Evolutionary conservation across 2,329 filamentous ascomycete species (phyloP).

Genomic region (Trichophyton rubrum): DNA sequence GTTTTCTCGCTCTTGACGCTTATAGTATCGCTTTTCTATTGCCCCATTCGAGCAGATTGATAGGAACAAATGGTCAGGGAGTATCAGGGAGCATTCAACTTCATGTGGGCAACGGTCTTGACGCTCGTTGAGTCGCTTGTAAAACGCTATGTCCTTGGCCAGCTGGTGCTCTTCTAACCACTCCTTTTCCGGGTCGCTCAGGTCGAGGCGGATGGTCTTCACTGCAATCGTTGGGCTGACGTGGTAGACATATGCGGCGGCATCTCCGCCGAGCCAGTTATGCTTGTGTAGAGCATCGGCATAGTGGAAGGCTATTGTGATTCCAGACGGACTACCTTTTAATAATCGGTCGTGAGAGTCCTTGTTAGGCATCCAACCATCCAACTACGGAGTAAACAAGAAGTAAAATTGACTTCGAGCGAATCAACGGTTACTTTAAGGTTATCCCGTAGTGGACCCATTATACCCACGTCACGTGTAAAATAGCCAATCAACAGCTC

Average conservation of each 20-base stretch:
- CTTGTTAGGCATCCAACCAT: too few relatives aligned
- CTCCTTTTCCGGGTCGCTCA: neutral
- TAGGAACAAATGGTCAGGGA: constrained; percentile 13
- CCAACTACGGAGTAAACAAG: too few relatives aligned
- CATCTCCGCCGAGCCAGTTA: neutral
- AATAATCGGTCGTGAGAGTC: too few relatives aligned
- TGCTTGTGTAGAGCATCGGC: neutral
- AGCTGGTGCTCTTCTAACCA: constrained; percentile 2
- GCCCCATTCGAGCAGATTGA: constrained; percentile 9
- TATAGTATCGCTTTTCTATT: neutral
- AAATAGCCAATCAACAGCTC: too few relatives aligned
- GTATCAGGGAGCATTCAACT: constrained; percentile 12
- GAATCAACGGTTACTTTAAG: too few relatives aligned
- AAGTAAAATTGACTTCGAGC: too few relatives aligned
- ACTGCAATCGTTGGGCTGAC: neutral
- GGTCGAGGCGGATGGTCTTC: neutral
- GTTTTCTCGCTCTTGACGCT: constrained; percentile 8
- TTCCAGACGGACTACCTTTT: too few relatives aligned
- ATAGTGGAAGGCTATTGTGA: neutral
- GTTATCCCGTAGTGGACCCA: too few relatives aligned
- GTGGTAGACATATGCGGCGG: neutral
- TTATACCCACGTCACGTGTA: too few relatives aligned
- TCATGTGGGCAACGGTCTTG: constrained; percentile 12
- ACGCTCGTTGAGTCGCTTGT: constrained; percentile 9
- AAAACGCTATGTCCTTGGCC: constrained; percentile 11